phyloP scores from a whole-genome alignment of 1,139 yeast genomes.

The Lodderomyces orthopsilosis region DNA sequence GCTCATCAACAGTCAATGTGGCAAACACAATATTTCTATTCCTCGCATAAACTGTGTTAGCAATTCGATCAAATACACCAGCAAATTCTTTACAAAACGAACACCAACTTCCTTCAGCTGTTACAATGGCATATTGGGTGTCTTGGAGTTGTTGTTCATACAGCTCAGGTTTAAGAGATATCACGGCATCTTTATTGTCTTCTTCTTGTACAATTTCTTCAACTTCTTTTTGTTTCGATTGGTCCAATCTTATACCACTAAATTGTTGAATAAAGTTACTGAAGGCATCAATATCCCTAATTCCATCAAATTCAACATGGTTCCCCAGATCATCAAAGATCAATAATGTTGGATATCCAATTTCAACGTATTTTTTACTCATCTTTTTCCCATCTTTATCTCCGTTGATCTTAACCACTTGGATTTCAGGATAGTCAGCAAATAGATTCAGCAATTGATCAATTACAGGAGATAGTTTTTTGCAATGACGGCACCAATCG shows the following conservation, averaged over 20 bases:
- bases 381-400: slow-evolving; percentile 57
- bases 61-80: slow-evolving; percentile 32
- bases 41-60: slow-evolving; percentile 26
- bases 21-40: slow-evolving; percentile 18
- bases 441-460: slow-evolving; percentile 56
- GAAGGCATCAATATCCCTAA: slow-evolving; percentile 44
- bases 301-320: slow-evolving; percentile 47
- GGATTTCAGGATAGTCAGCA: slow-evolving; percentile 44
- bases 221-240: slow-evolving; percentile 11
- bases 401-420: slow-evolving; percentile 64
- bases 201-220: slow-evolving; percentile 7
- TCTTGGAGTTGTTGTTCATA: slow-evolving; percentile 31
- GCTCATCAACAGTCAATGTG: slow-evolving; percentile 36
- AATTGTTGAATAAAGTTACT: slow-evolving; percentile 45
- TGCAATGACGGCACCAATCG: slow-evolving; percentile 81
- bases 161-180: slow-evolving; percentile 32
- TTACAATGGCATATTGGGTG: slow-evolving; percentile 26
- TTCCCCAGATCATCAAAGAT: slow-evolving; percentile 49
- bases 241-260: slow-evolving; percentile 28
- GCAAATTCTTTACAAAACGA: slow-evolving; percentile 22
- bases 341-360: slow-evolving; percentile 66
- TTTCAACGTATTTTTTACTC: slow-evolving; percentile 52
- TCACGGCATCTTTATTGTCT: slow-evolving; percentile 15
- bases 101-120: slow-evolving; percentile 41
- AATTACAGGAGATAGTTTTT: slow-evolving; percentile 60